These are phyloP conservation scores for Trebouxiophyceae sp. DNA, from an alignment of 163 green algal species.

Conservation along the genomic window DNA sequence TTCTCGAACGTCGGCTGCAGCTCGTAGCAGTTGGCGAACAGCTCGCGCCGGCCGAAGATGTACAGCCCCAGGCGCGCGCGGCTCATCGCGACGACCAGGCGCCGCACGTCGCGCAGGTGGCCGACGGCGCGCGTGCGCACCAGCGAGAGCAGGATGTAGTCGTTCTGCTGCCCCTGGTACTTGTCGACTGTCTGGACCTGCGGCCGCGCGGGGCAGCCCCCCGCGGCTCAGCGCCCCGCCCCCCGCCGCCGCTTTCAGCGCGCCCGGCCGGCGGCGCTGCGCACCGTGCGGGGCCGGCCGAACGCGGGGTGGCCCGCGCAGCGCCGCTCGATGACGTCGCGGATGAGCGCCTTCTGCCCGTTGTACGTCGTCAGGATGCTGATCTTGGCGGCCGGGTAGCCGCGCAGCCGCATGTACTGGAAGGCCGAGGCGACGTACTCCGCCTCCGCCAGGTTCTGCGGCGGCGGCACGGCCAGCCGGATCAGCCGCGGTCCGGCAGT, in stretches of 20 bases:
- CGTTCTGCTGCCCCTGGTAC: conserved; percentile 98
- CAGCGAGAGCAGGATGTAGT: conserved; percentile 93
- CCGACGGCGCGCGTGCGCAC: conserved; percentile 86
- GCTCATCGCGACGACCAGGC: conserved; percentile 94
- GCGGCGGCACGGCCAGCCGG: too few relatives aligned
- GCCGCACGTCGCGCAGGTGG: conserved; percentile 92
- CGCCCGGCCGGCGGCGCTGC: not conserved
- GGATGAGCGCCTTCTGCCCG: conserved; percentile 87
- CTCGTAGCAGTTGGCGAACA: conserved; percentile 95
- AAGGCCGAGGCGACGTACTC: conserved; percentile 70
- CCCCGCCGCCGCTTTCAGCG: not conserved
- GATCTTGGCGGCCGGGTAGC: conserved; percentile 87
- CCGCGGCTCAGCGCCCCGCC: not conserved
- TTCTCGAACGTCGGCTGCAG: conserved; percentile 78
- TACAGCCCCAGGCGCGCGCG: conserved; percentile 92
- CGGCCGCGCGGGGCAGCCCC: not conserved
- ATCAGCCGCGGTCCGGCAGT: too few relatives aligned
- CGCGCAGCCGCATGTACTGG: conserved; percentile 94
- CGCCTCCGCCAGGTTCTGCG: conserved; percentile 86
- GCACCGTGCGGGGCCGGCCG: conserved; percentile 74
- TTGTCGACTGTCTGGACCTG: conserved; percentile 95
- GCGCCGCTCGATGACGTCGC: conserved; percentile 80
- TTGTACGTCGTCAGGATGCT: conserved; percentile 97
- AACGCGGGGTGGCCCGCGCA: conserved; percentile 83
- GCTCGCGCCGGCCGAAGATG: conserved; percentile 72